These are phyloP conservation scores for Pseudogymnoascus sp. DNA, from an alignment of 2,329 filamentous ascomycete genomes.

Conservation along the genomic window DNA sequence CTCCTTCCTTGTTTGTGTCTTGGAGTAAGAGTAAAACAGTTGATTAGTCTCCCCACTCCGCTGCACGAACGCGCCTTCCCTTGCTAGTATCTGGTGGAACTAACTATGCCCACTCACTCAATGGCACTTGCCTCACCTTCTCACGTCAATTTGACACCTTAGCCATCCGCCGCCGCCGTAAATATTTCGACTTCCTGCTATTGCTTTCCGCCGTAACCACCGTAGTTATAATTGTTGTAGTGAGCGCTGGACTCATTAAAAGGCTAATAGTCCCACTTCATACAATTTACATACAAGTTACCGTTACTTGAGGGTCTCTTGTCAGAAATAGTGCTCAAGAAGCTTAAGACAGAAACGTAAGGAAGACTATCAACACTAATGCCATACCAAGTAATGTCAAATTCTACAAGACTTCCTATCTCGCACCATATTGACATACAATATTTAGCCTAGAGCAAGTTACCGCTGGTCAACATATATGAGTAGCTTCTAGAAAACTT, in stretches of 20 bases:
- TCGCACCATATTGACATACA: background rate
- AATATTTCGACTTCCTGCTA: background rate
- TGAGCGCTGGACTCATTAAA: background rate
- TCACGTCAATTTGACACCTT: background rate
- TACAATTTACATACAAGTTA: background rate
- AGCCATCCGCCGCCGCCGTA: background rate
- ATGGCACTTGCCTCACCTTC: background rate
- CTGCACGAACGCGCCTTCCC: background rate
- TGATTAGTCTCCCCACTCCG: background rate
- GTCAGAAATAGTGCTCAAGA: background rate
- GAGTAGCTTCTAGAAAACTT: background rate
- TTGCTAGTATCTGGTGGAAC: background rate
- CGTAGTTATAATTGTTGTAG: background rate
- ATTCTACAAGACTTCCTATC: background rate
- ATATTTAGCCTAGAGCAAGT: background rate
- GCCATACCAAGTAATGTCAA: background rate
- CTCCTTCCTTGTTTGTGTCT: conserved; percentile 1
- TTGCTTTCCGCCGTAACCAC: background rate
- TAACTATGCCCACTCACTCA: background rate
- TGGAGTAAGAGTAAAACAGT: background rate
- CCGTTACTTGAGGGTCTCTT: background rate
- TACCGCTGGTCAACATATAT: background rate
- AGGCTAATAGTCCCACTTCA: background rate
- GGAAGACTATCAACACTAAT: background rate
- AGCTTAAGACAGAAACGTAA: background rate